These are phyloP conservation scores for Collybiopsis luxurians DNA, from an alignment of 768 basidiomycete genomes.

Conservation along the genomic window DNA sequence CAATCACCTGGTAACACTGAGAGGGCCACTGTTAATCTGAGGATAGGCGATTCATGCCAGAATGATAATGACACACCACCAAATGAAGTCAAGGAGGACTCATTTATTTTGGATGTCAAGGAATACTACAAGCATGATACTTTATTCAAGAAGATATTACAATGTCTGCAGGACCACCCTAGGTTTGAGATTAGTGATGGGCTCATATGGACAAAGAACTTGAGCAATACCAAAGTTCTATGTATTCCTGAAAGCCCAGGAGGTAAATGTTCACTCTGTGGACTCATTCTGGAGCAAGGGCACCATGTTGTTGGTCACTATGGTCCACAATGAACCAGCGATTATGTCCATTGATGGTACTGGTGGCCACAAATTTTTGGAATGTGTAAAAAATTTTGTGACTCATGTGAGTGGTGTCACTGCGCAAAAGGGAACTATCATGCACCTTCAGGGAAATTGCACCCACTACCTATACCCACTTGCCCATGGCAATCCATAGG, in stretches of 20 bases:
- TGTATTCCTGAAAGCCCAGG: neutral
- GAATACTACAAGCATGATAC: neutral
- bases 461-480: slow-evolving; percentile 11
- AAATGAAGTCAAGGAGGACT: too few species aligned
- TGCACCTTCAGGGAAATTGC: slow-evolving; percentile 7
- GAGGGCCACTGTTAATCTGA: too few species aligned
- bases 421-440: neutral
- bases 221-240: neutral
- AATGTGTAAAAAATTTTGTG: slow-evolving; percentile 10
- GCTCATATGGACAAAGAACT: slow-evolving; percentile 5
- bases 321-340: slow-evolving; percentile 10
- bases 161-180: slow-evolving; percentile 9
- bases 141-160: slow-evolving; percentile 5
- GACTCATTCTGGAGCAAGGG: slow-evolving; percentile 15
- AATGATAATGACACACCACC: too few species aligned
- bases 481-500: slow-evolving; percentile 20
- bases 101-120: neutral
- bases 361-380: slow-evolving; percentile 11
- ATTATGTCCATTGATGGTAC: slow-evolving; percentile 7
- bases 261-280: slow-evolving; percentile 4
- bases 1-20: too few species aligned
- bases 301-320: slow-evolving; percentile 24
- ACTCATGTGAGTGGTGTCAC: slow-evolving; percentile 11
- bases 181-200: slow-evolving; percentile 8
- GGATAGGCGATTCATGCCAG: too few species aligned